Evolutionary conservation across 2,329 filamentous ascomycete species (phyloP).

Genomic region (Penicillium sp.): DNA sequence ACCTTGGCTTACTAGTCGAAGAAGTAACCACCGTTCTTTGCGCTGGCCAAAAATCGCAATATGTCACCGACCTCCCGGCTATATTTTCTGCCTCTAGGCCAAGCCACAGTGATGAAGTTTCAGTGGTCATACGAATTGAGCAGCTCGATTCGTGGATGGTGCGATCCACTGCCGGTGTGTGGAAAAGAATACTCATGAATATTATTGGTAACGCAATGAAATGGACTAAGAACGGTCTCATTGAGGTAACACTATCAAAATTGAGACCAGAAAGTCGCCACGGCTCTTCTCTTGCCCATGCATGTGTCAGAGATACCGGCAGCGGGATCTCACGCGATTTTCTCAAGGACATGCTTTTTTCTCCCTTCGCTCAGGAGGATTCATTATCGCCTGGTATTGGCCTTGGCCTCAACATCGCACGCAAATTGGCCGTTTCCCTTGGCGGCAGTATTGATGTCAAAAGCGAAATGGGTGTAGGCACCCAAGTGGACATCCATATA

Average conservation of each 20-base stretch:
- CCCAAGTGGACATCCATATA: constrained; percentile 35
- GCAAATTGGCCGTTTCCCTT: constrained; percentile 60
- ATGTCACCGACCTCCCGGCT: constrained; percentile 14
- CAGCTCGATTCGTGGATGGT: constrained; percentile 35
- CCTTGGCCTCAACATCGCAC: constrained; percentile 66
- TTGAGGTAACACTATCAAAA: constrained; percentile 35
- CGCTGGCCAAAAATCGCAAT: constrained; percentile 27
- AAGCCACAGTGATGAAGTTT: constrained; percentile 18
- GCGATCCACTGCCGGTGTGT: constrained; percentile 33
- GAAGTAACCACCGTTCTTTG: constrained; percentile 35
- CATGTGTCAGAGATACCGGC: constrained; percentile 65
- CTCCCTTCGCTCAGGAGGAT: constrained; percentile 67
- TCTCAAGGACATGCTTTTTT: constrained; percentile 61
- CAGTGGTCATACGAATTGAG: constrained; percentile 36
- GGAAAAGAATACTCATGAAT: constrained; percentile 44
- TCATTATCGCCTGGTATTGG: constrained; percentile 63
- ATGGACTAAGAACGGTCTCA: constrained; percentile 38
- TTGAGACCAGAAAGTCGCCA: constrained; percentile 11
- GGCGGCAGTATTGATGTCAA: constrained; percentile 61
- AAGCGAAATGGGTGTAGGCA: constrained; percentile 40
- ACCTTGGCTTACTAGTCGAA: constrained; percentile 36
- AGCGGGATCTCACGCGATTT: constrained; percentile 66
- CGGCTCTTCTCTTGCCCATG: constrained; percentile 24
- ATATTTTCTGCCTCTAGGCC: constrained; percentile 8
- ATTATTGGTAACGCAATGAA: constrained; percentile 44